Base-by-base conservation (phyloP, 1,284 basidiomycete genomes). In the Pholiota adiposa region DNA sequence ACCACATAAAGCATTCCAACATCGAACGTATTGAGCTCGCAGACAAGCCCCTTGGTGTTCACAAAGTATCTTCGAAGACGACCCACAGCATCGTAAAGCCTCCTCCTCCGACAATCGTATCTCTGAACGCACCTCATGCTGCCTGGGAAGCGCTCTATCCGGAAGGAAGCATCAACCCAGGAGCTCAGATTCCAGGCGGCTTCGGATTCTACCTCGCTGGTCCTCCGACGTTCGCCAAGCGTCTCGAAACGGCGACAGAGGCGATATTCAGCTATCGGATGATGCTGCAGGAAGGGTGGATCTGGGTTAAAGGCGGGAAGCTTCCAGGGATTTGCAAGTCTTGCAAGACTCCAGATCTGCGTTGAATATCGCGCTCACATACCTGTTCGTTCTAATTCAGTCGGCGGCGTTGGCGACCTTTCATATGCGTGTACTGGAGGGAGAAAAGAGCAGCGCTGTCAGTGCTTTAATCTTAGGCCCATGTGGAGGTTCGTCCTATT, bases 71-170 rank as follows among this genome's bases (percentile, higher is more conserved):
- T 1, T 70, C 73, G 0, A 70, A 69, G 25, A 78, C 76, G 0
- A 71, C 75, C 4, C 83, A 84, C 63, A 61, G 69, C 2, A 56
- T 79, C 44, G 79, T 83, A 6, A 51, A 56, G 14, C 62, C 68
- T 7, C 77, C 79, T 12, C 70, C 75, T 0, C 27, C 65, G 2
- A 50, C 59, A 18, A 14, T 2, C 8, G 23, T 27, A 4, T 21
- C 25, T 2, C 12, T 11, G 4, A 50, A 41, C 38, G 51, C 72
- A 49, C 73, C 78, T 4, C 59, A 68, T 1, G 59, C 67, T 12
- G 78, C 85, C 14, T 88, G 86, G 85, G 83, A 87, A 66, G 86
- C 87, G 0, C 69, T 81, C 21, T 90, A 85, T 64, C 82, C 84
- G 0, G 70, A 79, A 55, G 86, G 86, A 1, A 86, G 84, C 68